Conservation (phyloP, 2,329 filamentous ascomycete species). For the Aciculosporium take region DNA sequence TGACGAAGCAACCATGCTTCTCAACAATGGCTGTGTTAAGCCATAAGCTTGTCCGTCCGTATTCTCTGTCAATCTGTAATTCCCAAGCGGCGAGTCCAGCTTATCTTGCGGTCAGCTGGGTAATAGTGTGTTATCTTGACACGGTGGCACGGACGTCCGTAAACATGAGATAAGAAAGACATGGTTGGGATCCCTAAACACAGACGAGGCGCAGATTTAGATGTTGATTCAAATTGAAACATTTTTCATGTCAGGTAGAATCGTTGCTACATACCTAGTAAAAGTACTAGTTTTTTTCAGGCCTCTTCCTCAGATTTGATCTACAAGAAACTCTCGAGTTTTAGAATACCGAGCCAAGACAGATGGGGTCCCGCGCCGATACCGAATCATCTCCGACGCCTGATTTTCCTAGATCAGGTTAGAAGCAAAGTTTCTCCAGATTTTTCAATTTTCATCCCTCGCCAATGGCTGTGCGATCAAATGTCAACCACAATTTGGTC, state of each 20-base stretch:
- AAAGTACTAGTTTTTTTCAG: too few species aligned
- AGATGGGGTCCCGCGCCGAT: too few species aligned
- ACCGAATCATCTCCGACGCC: constrained; percentile 3
- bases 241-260: too few species aligned
- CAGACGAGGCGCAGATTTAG: not conserved
- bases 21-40: too few species aligned
- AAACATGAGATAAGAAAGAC: not conserved
- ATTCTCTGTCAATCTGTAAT: too few species aligned
- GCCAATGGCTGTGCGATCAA: not conserved
- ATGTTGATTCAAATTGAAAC: too few species aligned
- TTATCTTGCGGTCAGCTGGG: constrained; percentile 6
- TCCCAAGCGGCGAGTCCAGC: not conserved
- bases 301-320: not conserved
- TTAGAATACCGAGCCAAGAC: too few species aligned
- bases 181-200: not conserved
- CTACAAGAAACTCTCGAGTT: not conserved
- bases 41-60: too few species aligned
- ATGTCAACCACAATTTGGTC: not conserved
- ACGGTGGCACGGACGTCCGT: not conserved
- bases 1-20: too few species aligned
- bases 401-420: too few species aligned
- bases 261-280: too few species aligned
- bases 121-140: constrained; percentile 2
- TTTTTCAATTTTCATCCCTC: not conserved
- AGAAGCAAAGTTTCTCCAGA: too few species aligned